phyloP scores from a whole-genome alignment of 2,329 filamentous ascomycete species.

The Chaetomiaceae sp. region DNA sequence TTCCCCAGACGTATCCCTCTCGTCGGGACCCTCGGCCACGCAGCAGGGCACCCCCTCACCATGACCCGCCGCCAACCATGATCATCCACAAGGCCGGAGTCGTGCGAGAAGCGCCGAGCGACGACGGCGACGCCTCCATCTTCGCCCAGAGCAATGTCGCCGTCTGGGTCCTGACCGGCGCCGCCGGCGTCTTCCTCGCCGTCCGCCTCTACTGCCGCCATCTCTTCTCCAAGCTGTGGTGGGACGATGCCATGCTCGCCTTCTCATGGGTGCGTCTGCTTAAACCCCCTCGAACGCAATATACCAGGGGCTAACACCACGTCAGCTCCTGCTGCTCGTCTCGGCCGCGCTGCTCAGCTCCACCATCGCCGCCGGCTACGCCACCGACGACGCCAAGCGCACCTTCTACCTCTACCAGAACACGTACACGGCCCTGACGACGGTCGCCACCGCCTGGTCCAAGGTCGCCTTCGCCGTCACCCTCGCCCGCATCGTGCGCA shows the following conservation, averaged over 20 bases:
- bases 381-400: constrained; percentile 12
- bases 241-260: constrained; percentile 17
- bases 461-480: constrained; percentile 28
- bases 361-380: constrained; percentile 13
- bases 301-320: too few species aligned
- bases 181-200: constrained; percentile 14
- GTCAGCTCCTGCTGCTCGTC: constrained; percentile 14
- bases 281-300: background rate
- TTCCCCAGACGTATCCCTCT: background rate
- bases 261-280: constrained; percentile 20
- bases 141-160: constrained; percentile 16
- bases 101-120: background rate
- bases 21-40: background rate
- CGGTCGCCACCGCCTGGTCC: constrained; percentile 22
- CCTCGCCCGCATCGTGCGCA: constrained; percentile 23
- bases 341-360: constrained; percentile 13
- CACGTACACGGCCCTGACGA: constrained; percentile 12
- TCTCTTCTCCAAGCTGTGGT: constrained; percentile 13
- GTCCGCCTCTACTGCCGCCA: constrained; percentile 18
- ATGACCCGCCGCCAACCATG: background rate
- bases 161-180: constrained; percentile 17
- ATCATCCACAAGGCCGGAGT: background rate
- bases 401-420: constrained; percentile 18
- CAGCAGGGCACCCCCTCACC: background rate
- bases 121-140: background rate